Base-by-base conservation (phyloP, 2,329 filamentous ascomycete species). In the Fusarium sp. region DNA sequence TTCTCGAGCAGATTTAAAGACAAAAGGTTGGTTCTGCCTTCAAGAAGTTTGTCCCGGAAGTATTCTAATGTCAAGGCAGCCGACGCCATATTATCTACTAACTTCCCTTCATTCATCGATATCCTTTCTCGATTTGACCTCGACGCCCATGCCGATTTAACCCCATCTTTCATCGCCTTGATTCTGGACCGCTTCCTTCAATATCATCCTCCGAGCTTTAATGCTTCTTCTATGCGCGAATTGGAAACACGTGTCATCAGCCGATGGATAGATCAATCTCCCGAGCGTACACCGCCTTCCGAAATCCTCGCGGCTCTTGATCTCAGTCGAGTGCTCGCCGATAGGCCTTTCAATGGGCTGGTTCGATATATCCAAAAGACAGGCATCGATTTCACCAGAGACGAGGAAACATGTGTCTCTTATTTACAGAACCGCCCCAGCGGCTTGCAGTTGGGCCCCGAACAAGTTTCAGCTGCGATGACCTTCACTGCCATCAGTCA, bases 131-230 rank as follows among this genome's bases (percentile, higher is more conserved):
- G 88, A 51, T 86, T 91, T 20, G 87, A 88, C 65, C 85, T 89
- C 73, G 87, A 89, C 57, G 88, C 90, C 44, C 90, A 93, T 76
- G 88, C 91, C 72, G 91, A 93, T 68, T 82, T 95, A 60, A 87
- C 86, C 16, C 86, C 91, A 35, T 84, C 89, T 45, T 94, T 96
- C 79, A 87, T 98, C 68, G 93, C 93, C 54, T 85, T 91, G 66
- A 91, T 97, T 65, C 86, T 98, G 81, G 94, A 97, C 81, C 93
- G 94, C 75, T 93, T 97, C 76, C 91, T 97, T 61, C 91, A 96
- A 81, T 91, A 95, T 76, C 94, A 95, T 57, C 94, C 95, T 35
- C 93, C 93, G 31, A 94, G 92, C 81, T 97, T 97, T 85, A 93
- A 93, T 77, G 90, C 94, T 61, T 88, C 91, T 59, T 91, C 90